Base-by-base conservation (phyloP, 2,329 filamentous ascomycete genomes). In the Monosporascus sp. region DNA sequence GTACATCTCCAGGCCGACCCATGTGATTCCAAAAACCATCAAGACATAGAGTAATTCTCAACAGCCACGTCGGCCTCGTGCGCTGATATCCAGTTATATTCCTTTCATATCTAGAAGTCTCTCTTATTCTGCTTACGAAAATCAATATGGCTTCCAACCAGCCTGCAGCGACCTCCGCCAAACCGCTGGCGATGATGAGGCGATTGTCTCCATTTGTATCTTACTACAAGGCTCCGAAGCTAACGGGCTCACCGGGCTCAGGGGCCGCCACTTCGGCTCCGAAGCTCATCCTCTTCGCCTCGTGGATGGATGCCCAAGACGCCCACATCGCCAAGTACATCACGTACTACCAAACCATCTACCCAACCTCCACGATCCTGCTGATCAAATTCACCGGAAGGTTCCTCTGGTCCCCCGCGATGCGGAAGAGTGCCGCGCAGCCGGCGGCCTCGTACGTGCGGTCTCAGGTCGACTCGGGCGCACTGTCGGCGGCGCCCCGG, bases 241-340 rank as follows among this genome's bases (percentile, higher is more conserved):
- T 24, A 44, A 38, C 40, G 52, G 49, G 14, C 51, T 49, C n/a
- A 28, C 51, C 37, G 35, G 49, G 48, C 38, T 50, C 56, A 17
- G 46, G 46, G 43, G 31, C 20, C 3, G 20, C 54, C 47, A 50
- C 31, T 35, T 35, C 53, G 2, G 61, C 70, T 9, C 78, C 79
- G 14, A 73, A 73, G 51, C 70, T 81, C 37, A 70, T 81, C 52
- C 57, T 80, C 24, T 48, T 81, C 37, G 71, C 74, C 37, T 68
- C 72, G 7, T 82, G 79, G 79, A 78, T 80, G 72, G 74, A 72
- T 45, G 78, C 79, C 9, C 70, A 63, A n/a, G 73, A 78, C 40
- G 63, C 64, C 7, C 77, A 81, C 61, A 74, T 81, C 45, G 71
- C 72, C 58, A 82, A 82, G 59, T 82, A 81, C 62, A 69, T 78